Evolutionary conservation across 208 protist genomes (phyloP).

Genomic region (Leishmania tarentolae): DNA sequence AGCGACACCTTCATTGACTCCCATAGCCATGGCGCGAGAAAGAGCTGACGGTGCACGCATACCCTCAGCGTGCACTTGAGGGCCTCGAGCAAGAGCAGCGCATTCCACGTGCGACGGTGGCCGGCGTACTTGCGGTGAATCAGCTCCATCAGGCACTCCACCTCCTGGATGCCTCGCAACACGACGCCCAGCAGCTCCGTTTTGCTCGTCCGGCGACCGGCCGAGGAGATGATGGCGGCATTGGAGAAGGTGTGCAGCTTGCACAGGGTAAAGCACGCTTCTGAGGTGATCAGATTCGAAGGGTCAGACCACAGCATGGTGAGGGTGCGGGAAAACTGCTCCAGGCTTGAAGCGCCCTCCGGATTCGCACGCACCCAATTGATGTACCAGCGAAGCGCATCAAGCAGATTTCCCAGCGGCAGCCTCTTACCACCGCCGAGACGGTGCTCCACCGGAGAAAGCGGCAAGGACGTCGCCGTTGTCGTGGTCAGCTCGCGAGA

Average conservation of each 20-base stretch:
- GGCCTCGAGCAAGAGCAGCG: constrained; percentile 55
- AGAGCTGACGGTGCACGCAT: constrained; percentile 67
- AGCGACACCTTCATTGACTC: constrained; percentile 43
- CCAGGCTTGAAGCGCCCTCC: constrained; percentile 63
- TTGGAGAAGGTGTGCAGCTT: constrained; percentile 71
- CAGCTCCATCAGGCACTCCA: constrained; percentile 70
- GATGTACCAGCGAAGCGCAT: constrained; percentile 55
- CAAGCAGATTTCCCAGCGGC: constrained; percentile 27
- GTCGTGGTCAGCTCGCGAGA: constrained; percentile 3
- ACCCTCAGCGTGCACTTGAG: constrained; percentile 69
- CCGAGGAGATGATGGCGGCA: constrained; percentile 45
- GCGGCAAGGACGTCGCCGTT: constrained; percentile 6
- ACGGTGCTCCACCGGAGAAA: constrained; percentile 2
- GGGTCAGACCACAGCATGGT: constrained; percentile 68
- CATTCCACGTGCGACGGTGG: constrained; percentile 56
- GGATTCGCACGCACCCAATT: constrained; percentile 76
- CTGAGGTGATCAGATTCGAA: constrained; percentile 60
- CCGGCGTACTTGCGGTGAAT: constrained; percentile 56
- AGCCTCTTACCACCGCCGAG: neutral
- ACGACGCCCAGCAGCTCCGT: constrained; percentile 45
- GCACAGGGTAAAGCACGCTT: constrained; percentile 59
- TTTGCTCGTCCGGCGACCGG: constrained; percentile 29
- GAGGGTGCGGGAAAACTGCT: constrained; percentile 67
- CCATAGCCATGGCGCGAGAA: constrained; percentile 74
- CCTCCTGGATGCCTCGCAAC: constrained; percentile 42